Conservation (phyloP, 2,329 filamentous ascomycete genomes). For the Botryotinia convoluta region DNA sequence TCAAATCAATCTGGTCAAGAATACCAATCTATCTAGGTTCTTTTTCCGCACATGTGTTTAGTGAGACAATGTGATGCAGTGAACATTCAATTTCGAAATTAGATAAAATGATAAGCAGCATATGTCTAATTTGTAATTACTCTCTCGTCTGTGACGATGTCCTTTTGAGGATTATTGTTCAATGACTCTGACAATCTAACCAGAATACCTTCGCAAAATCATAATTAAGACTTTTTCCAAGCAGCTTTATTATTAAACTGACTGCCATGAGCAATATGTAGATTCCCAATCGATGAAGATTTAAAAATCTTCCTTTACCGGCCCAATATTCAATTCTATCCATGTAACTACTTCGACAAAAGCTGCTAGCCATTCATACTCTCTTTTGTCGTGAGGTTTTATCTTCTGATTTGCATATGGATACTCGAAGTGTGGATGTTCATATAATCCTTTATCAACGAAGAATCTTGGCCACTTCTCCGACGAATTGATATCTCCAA, state of each 20-base stretch:
- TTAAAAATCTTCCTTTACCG: neutral
- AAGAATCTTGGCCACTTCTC: constrained; percentile 6
- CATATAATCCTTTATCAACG: neutral
- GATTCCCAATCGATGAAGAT: neutral
- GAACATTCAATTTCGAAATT: neutral
- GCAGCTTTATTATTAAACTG: neutral
- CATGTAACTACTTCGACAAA: constrained; percentile 26
- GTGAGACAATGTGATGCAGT: no score
- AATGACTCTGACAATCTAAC: neutral
- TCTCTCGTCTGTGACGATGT: neutral
- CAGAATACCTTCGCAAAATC: neutral
- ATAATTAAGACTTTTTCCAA: neutral
- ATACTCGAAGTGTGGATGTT: neutral
- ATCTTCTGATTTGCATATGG: neutral
- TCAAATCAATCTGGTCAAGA: neutral
- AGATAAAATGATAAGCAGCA: neutral
- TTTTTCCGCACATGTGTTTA: neutral
- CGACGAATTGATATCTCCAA: neutral
- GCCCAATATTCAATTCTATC: constrained; percentile 24
- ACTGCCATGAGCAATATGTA: neutral
- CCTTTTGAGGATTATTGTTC: neutral
- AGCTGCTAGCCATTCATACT: constrained; percentile 26
- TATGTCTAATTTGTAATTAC: neutral
- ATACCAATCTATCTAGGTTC: neutral
- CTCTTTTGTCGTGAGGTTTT: constrained; percentile 22